Evolutionary conservation across 2,329 filamentous ascomycete genomes (phyloP).

Genomic region (Allantophomopsis cytisporea): DNA sequence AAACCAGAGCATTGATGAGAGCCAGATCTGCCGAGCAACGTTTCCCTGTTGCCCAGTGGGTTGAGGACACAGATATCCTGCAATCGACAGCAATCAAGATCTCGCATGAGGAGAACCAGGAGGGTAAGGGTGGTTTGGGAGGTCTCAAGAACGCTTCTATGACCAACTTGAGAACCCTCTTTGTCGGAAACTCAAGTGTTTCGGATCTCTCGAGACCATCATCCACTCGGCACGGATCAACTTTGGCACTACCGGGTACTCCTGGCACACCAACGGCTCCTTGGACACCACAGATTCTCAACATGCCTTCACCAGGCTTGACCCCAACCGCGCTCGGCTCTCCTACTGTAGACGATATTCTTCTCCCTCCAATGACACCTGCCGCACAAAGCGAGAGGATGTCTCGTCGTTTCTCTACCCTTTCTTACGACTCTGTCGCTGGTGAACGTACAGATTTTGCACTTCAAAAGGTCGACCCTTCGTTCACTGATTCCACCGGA

Average conservation of each 20-base stretch:
- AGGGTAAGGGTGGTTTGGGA: neutral
- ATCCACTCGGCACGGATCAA: neutral
- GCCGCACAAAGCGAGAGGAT: slow-evolving; percentile 5
- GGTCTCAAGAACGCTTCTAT: neutral
- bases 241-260: neutral
- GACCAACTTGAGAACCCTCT: slow-evolving; percentile 1
- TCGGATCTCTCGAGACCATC: neutral
- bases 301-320: slow-evolving; percentile 1
- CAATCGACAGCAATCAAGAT: slow-evolving; percentile 45
- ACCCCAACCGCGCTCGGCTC: slow-evolving; percentile 1
- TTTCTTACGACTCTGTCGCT: slow-evolving; percentile 42
- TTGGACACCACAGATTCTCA: slow-evolving; percentile 1
- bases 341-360: slow-evolving; percentile 1
- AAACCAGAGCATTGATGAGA: slow-evolving; percentile 45
- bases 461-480: slow-evolving; percentile 52
- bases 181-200: slow-evolving; percentile 1
- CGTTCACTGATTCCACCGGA: slow-evolving; percentile 50
- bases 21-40: slow-evolving; percentile 49
- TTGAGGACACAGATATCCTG: slow-evolving; percentile 48
- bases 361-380: slow-evolving; percentile 6
- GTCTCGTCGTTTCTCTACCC: slow-evolving; percentile 26
- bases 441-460: slow-evolving; percentile 45
- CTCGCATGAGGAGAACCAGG: slow-evolving; percentile 7
- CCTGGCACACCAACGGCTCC: neutral
- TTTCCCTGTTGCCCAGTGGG: slow-evolving; percentile 55